Base-by-base conservation (phyloP, 305 asterid species). In the Ilex paraguariensis region DNA sequence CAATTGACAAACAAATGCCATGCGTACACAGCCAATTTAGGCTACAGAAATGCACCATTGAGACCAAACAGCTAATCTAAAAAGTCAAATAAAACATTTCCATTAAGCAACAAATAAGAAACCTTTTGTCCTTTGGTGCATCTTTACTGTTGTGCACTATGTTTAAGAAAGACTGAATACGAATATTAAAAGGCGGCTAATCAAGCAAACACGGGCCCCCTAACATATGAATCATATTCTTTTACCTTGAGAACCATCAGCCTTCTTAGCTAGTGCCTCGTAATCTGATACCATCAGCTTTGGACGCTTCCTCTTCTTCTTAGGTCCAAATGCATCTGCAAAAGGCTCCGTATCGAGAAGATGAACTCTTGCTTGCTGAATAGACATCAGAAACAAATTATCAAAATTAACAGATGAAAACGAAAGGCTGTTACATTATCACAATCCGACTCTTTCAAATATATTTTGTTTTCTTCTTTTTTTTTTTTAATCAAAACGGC, bases 301-400 rank as follows among this genome's bases (percentile, higher is more conserved):
- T 5, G 97, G 97, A 59, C 88, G 85, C 73, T 93, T 90, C 79
- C 99, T 82, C 82, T 86, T 93, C 32, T 80, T 71, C 77, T 93
- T 90, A 15, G 96, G 84, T 60, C 99, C 99, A 73, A 93, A 93
- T 17, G 89, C 81, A 78, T 93, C 96, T 68, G 95, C 68, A 64
- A 90, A 93, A 69, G 99, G 84, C 74, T 87, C 82, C 30, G 90
- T 93, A 77, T 90, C 96, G 49, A 90, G 89, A 63, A 93, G 95
- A 81, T 93, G 99, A 75, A 84, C 97, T 79, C 95, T 80, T 67
- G 91, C 81, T 90, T 93, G 99, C 99, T 93, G 65, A 21, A 31
- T 68, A 70, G 69, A 64, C 57, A 69, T 44, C 57, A 17, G 61
- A 59, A 67, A 7, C 21, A 59, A 66, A 54, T 42, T 39, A 59